Conservation (phyloP, 768 basidiomycete species). For the Pleurotus eryngii region DNA sequence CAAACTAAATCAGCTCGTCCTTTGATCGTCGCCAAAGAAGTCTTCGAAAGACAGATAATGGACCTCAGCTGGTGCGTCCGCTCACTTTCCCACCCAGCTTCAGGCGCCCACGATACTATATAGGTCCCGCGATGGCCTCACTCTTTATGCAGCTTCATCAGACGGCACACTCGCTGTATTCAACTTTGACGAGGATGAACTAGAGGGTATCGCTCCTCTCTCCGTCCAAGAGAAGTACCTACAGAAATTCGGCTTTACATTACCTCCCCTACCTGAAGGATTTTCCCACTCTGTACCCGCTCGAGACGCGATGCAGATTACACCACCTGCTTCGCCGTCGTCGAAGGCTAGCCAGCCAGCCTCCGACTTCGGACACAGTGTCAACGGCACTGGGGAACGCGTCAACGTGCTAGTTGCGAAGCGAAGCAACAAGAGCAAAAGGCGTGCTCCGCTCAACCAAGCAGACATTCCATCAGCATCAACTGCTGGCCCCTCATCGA, state of each 20-base stretch:
- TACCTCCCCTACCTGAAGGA: constrained; percentile 66
- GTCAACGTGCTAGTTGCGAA: constrained; percentile 77
- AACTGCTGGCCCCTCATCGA: constrained; percentile 2
- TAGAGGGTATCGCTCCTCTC: constrained; percentile 77
- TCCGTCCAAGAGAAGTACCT: constrained; percentile 76
- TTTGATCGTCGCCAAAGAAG: constrained; percentile 88
- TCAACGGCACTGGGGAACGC: constrained; percentile 48
- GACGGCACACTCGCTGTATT: constrained; percentile 94
- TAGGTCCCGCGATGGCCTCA: constrained; percentile 92
- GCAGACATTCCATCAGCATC: constrained; percentile 22
- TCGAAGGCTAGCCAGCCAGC: constrained; percentile 28
- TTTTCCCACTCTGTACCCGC: constrained; percentile 51
- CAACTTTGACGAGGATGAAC: constrained; percentile 74
- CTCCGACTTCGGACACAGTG: constrained; percentile 38
- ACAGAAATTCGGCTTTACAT: constrained; percentile 72
- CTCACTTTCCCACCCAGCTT: neutral
- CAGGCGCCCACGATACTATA: constrained; percentile 6
- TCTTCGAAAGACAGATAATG: constrained; percentile 92
- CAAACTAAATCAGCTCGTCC: constrained; percentile 90
- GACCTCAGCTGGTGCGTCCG: constrained; percentile 85
- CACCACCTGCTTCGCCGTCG: constrained; percentile 48
- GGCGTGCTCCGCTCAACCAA: constrained; percentile 39
- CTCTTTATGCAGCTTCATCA: constrained; percentile 91
- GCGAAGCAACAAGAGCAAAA: constrained; percentile 58
- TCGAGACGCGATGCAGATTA: constrained; percentile 24